Conservation (phyloP, 2,329 filamentous ascomycete genomes). For the Cryphonectria carpinicola region DNA sequence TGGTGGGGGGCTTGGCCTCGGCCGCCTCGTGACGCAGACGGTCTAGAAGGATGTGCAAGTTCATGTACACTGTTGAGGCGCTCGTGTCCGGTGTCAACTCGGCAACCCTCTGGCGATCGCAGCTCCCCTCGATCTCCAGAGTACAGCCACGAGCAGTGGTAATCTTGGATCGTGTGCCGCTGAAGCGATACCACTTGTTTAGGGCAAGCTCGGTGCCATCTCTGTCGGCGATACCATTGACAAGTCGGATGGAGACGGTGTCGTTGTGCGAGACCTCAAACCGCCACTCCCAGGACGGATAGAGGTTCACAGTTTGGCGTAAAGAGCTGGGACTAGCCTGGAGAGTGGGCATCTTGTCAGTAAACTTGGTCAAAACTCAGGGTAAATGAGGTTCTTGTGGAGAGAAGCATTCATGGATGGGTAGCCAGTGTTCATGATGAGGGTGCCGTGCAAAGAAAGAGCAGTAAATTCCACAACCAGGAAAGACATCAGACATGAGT, state of each 20-base stretch:
- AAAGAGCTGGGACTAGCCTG: conserved; percentile 46
- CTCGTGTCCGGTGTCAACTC: conserved; percentile 74
- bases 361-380: not conserved
- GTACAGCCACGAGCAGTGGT: conserved; percentile 91
- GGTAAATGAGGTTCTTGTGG: conserved; percentile 2
- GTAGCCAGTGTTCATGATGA: not conserved
- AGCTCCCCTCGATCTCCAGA: conserved; percentile 72
- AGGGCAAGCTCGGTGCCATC: conserved; percentile 92
- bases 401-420: not conserved
- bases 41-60: conserved; percentile 86
- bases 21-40: conserved; percentile 65
- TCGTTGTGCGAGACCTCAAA: conserved; percentile 68
- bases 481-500: not conserved
- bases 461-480: not conserved
- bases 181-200: conserved; percentile 79
- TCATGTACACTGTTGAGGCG: conserved; percentile 79
- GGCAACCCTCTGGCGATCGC: conserved; percentile 54
- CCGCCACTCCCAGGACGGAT: conserved; percentile 74
- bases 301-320: conserved; percentile 54
- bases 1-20: conserved; percentile 42
- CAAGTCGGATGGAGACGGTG: conserved; percentile 60
- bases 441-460: not conserved
- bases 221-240: conserved; percentile 84
- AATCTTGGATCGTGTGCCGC: conserved; percentile 82
- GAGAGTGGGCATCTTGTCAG: conserved; percentile 24